Base-by-base conservation (phyloP, 2,329 filamentous ascomycete species). In the Beauveria caledonica region DNA sequence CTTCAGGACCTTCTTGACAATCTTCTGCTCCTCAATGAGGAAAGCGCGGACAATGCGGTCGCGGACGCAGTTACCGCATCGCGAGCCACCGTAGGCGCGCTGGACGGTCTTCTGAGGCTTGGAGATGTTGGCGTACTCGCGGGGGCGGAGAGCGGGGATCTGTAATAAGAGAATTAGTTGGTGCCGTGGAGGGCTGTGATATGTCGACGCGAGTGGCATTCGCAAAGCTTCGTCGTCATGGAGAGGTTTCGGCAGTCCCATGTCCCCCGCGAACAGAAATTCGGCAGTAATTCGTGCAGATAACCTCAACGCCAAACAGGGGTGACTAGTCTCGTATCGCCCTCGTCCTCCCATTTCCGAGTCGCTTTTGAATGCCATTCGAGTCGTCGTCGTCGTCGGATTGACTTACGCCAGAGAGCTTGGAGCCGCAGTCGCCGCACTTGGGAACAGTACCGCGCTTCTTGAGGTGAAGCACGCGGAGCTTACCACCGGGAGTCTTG, bases 1-100 rank as follows among this genome's bases (percentile, higher is more conserved):
- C 89, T 97, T 97, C 78, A 97, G 86, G 73, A 99, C 94, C 90
- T 99, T 99, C 92, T 99, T 99, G 81, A 99, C 94, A 73, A 99
- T 97, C 90, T 99, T 99, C 86, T 99, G 94, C 87, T 99, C 94
- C 85, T 99, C 95, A 69, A 99, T 97, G 78, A 99, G 83, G 88
- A 99, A 99, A 67, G 94, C 94, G 72, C 94, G 91, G 71, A 97
- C 91, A 71, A 99, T 90, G 72, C 94, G 89, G 84, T 99, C 94
- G 80, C 93, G 92, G 71, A 99, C 94, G 80, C 94, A 99, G 86
- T 91, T 94, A 76, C 89, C 92, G 85, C 94, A 99, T 86, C 94
- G 90, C 73, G 92, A 97, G 75, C 94, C 94, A 78, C 94, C 92
- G 79, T 99, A 99, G 74, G 94, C 92, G 73, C 94, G 92, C 84